Percentiles rank a stretch among this genome's conserved stretches.
These are phyloP conservation scores for Leptographium procerum DNA, from an alignment of 2,329 filamentous ascomycete genomes.

Conservation along the genomic window DNA sequence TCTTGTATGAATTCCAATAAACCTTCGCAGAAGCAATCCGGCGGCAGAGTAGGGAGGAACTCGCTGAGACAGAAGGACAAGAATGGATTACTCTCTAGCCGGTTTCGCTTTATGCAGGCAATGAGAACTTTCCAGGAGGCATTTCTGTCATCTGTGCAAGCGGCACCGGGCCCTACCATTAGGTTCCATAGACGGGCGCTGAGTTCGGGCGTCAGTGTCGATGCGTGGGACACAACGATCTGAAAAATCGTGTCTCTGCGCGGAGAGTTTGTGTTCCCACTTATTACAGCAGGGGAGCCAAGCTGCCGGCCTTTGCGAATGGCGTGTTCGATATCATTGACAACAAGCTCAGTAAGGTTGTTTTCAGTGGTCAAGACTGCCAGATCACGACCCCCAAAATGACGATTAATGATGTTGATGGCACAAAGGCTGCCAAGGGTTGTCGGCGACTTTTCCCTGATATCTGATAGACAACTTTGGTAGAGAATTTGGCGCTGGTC, in stretches of 20 bases:
- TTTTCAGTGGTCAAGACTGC: constrained; percentile 47
- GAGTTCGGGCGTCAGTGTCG: constrained; percentile 49
- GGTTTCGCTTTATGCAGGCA: constrained; percentile 26
- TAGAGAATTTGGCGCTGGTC: constrained; percentile 53
- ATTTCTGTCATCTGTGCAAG: constrained; percentile 49
- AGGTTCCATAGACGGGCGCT: constrained; percentile 59
- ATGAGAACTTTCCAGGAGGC: constrained; percentile 60
- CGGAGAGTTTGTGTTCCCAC: constrained; percentile 35
- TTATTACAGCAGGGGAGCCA: constrained; percentile 33
- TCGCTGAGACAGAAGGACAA: constrained; percentile 39
- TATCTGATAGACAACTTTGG: constrained; percentile 54
- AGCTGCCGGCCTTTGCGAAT: constrained; percentile 28
- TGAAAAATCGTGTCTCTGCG: constrained; percentile 45
- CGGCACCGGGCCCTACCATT: constrained; percentile 53
- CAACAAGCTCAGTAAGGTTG: constrained; percentile 47
- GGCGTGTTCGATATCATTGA: constrained; percentile 53
- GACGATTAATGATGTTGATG: constrained; percentile 38
- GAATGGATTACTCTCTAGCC: constrained; percentile 48
- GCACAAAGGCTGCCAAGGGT: constrained; percentile 65
- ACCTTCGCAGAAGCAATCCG: constrained; percentile 47
- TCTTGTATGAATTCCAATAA: constrained; percentile 52
- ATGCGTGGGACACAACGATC: constrained; percentile 46
- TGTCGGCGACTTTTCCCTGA: constrained; percentile 49
- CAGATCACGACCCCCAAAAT: constrained; percentile 38
- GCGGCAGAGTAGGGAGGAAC: constrained; percentile 45